A percentile compares a stretch with the other conserved stretches of the same genome.
These are phyloP conservation scores for Umbelopsis vinacea DNA, from an alignment of 192 early-diverging fungal species.

Conservation along the genomic window DNA sequence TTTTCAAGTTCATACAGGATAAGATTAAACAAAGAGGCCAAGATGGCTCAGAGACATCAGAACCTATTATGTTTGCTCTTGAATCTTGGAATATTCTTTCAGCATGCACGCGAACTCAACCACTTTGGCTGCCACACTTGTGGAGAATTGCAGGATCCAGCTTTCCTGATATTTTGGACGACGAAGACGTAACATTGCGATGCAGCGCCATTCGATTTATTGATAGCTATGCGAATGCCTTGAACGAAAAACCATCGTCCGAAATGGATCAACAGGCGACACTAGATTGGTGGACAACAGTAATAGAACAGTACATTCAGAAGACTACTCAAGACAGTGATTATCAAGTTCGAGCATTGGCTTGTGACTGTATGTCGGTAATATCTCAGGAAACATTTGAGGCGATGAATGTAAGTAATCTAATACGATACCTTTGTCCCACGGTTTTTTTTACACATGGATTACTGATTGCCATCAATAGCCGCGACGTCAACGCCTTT, in stretches of 20 bases:
- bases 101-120: constrained; percentile 41
- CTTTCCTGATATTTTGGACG: constrained; percentile 3
- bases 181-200: constrained; percentile 42
- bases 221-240: constrained; percentile 46
- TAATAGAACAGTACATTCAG: constrained; percentile 49
- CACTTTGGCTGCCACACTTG: background rate
- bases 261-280: background rate
- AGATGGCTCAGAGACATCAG: background rate
- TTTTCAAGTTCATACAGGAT: background rate
- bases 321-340: constrained; percentile 40
- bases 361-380: constrained; percentile 55
- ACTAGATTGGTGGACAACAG: constrained; percentile 46
- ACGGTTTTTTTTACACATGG: background rate
- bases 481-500: constrained; percentile 40
- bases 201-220: constrained; percentile 47
- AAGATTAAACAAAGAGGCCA: background rate
- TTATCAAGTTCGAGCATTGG: constrained; percentile 41
- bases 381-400: constrained; percentile 48
- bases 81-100: constrained; percentile 50
- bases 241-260: background rate
- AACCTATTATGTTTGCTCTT: constrained; percentile 24
- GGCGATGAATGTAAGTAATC: constrained; percentile 42
- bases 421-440: background rate
- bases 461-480: constrained; percentile 13
- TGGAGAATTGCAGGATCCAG: background rate